Conservation (phyloP, 768 basidiomycete genomes). For the Kwoniella dejecticola region DNA sequence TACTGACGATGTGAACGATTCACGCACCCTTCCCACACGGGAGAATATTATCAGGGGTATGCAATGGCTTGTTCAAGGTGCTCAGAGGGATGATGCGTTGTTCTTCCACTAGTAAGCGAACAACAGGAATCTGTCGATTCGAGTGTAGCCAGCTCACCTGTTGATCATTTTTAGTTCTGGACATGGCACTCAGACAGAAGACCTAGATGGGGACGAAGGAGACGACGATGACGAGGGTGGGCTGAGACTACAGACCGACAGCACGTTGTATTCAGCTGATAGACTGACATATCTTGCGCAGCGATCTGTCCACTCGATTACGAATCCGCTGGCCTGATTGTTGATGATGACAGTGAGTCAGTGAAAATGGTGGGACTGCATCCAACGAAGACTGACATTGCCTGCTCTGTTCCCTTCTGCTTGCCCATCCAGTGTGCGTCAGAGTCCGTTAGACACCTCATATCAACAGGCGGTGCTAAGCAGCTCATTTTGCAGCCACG, state of each 20-base stretch:
- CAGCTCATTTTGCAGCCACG: conserved; percentile 57
- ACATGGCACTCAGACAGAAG: conserved; percentile 87
- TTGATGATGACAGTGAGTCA: conserved; percentile 73
- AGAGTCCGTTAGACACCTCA: too few species aligned
- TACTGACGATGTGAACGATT: conserved; percentile 70
- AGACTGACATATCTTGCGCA: neutral
- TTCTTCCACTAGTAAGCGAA: conserved; percentile 55
- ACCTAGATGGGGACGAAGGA: conserved; percentile 58
- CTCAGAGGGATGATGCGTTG: conserved; percentile 61
- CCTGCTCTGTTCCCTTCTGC: too few species aligned
- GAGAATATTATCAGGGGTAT: conserved; percentile 84
- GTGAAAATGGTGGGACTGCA: too few species aligned
- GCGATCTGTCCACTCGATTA: conserved; percentile 80
- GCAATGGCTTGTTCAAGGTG: conserved; percentile 85
- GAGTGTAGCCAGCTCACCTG: too few species aligned
- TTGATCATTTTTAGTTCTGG: conserved; percentile 64
- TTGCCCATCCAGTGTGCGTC: too few species aligned
- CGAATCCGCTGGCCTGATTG: conserved; percentile 71
- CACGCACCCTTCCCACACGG: conserved; percentile 69
- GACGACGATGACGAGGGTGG: conserved; percentile 50
- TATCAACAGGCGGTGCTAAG: too few species aligned
- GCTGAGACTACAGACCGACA: too few species aligned
- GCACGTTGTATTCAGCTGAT: neutral
- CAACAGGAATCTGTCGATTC: neutral
- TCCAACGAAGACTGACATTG: too few species aligned